A percentile compares a stretch with the other conserved stretches of the same genome.
phyloP scores from a whole-genome alignment of 768 basidiomycete genomes.

The Leccinum truebloodii region DNA sequence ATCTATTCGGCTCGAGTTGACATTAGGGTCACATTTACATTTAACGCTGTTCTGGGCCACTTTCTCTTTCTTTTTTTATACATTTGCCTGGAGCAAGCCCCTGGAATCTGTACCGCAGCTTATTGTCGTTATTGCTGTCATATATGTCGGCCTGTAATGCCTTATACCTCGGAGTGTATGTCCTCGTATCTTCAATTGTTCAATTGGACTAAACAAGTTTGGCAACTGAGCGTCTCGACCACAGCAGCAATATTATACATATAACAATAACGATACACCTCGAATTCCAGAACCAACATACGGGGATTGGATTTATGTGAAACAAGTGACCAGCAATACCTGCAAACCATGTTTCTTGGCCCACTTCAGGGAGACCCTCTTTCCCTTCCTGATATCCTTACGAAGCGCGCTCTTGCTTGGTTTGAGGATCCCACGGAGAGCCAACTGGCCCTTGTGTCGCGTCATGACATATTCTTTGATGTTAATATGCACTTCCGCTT shows the following conservation, averaged over 20 bases:
- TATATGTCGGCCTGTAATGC: slow-evolving; percentile 18
- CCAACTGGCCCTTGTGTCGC: slow-evolving; percentile 62
- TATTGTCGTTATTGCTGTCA: slow-evolving; percentile 3
- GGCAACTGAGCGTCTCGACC: neutral
- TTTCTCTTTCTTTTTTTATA: slow-evolving; percentile 1
- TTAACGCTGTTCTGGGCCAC: neutral
- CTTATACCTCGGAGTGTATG: slow-evolving; percentile 21
- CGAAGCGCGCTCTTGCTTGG: slow-evolving; percentile 62
- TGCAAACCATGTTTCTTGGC: slow-evolving; percentile 66
- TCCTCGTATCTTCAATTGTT: slow-evolving; percentile 6
- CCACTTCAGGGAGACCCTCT: slow-evolving; percentile 47
- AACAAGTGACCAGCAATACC: slow-evolving; percentile 60
- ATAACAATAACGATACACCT: neutral
- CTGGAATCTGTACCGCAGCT: neutral
- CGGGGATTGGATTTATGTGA: slow-evolving; percentile 28
- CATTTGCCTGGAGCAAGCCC: slow-evolving; percentile 12
- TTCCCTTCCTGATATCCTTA: slow-evolving; percentile 56
- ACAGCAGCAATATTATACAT: neutral
- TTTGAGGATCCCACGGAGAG: slow-evolving; percentile 61
- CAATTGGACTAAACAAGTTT: neutral
- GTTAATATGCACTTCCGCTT: slow-evolving; percentile 67
- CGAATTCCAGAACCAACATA: neutral
- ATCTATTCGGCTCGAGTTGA: neutral
- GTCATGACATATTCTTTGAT: slow-evolving; percentile 71
- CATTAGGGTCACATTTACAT: neutral